phyloP scores from a whole-genome alignment of 495 filamentous ascomycete genomes.

The Podospora conica region DNA sequence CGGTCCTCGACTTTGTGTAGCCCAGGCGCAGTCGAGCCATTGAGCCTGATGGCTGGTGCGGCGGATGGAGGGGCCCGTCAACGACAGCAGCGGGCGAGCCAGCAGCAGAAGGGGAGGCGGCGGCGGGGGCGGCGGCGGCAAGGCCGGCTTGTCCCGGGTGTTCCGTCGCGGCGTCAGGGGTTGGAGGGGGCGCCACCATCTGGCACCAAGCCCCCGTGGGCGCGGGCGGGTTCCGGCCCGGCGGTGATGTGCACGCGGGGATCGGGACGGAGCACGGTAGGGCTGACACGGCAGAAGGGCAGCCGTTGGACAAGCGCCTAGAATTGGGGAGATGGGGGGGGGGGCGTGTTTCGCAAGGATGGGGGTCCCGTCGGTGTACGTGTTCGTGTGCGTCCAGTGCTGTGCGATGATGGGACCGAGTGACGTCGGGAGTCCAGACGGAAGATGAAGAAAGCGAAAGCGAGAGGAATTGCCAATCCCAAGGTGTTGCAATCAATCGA shows the following conservation, averaged over 20 bases:
- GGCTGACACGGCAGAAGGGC: background rate
- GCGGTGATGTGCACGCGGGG: background rate
- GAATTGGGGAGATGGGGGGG: too few relatives aligned
- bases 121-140: background rate
- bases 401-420: background rate
- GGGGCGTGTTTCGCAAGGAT: background rate
- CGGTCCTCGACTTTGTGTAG: slow-evolving; percentile 26
- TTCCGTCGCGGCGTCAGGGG: background rate
- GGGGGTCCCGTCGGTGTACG: too few relatives aligned
- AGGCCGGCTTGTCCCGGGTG: background rate
- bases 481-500: too few relatives aligned
- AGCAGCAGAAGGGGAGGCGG: background rate
- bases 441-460: background rate
- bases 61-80: background rate
- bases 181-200: background rate
- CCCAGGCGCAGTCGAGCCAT: slow-evolving; percentile 27
- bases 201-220: background rate
- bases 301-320: background rate
- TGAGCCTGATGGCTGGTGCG: background rate
- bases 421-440: background rate
- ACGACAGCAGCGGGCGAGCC: background rate
- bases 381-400: too few relatives aligned
- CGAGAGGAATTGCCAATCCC: too few relatives aligned
- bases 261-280: background rate
- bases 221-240: background rate